Conservation (phyloP, 768 basidiomycete genomes). For the Termitomyces sp. region DNA sequence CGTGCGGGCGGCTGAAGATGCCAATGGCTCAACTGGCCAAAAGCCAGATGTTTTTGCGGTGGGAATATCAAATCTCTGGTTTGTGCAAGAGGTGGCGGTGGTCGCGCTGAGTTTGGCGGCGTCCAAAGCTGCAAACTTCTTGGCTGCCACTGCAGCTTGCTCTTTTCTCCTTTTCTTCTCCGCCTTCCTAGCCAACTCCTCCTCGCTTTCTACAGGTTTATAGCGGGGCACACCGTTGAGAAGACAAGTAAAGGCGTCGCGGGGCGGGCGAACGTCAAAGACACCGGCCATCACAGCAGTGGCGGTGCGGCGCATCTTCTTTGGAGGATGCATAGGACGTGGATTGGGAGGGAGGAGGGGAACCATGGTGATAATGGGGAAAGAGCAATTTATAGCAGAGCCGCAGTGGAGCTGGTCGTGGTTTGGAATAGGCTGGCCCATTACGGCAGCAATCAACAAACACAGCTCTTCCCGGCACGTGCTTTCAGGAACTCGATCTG, state of each 20-base stretch:
- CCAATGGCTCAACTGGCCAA: conserved; percentile 39
- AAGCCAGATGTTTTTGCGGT: conserved; percentile 29
- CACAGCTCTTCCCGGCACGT: conserved; percentile 39
- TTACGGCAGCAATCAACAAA: conserved; percentile 53
- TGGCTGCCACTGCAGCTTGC: conserved; percentile 19
- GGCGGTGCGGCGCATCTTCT: conserved; percentile 55
- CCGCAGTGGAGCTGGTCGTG: conserved; percentile 46
- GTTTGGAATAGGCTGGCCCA: conserved; percentile 39
- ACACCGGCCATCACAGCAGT: conserved; percentile 71
- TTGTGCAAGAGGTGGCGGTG: conserved; percentile 19
- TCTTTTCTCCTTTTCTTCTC: conserved; percentile 52
- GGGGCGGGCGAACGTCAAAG: conserved; percentile 60
- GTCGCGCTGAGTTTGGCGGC: conserved; percentile 25
- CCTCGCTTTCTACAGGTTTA: conserved; percentile 56
- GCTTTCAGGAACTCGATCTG: conserved; percentile 33
- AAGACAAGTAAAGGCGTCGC: conserved; percentile 76
- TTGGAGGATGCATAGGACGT: conserved; percentile 26
- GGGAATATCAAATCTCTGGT: conserved; percentile 22
- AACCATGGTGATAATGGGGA: conserved; percentile 22
- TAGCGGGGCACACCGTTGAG: conserved; percentile 72
- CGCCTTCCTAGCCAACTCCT: conserved; percentile 42
- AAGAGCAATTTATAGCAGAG: conserved; percentile 29
- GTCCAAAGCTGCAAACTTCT: conserved; percentile 11
- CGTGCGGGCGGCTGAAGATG: not conserved
- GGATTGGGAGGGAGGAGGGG: conserved; percentile 24